A percentile compares a stretch with the other conserved stretches of the same genome.
Conservation (phyloP, 306 rosid species). For the Cicer yamashitae region DNA sequence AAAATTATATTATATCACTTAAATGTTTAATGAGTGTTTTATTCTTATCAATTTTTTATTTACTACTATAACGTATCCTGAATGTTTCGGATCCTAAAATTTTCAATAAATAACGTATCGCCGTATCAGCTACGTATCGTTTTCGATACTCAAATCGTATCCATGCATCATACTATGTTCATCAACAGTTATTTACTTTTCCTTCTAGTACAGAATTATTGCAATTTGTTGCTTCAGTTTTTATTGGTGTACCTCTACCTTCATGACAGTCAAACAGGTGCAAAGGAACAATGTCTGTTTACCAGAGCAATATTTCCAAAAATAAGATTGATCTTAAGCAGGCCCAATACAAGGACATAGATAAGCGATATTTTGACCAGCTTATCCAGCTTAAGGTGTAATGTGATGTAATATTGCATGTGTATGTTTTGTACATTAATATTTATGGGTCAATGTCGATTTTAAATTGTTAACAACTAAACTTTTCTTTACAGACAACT, state of each 20-base stretch:
- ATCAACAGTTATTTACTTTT: slow-evolving; percentile 20
- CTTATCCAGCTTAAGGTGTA: slow-evolving; percentile 94
- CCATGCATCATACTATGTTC: neutral
- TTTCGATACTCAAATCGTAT: no score
- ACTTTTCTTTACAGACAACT: slow-evolving; percentile 69
- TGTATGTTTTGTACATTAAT: slow-evolving; percentile 12
- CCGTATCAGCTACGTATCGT: no score
- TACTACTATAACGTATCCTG: no score
- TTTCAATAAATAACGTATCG: no score
- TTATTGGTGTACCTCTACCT: slow-evolving; percentile 15
- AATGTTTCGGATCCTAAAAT: no score
- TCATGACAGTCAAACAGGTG: slow-evolving; percentile 71
- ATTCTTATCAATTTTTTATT: no score
- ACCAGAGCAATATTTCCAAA: slow-evolving; percentile 75
- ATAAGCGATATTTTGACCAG: slow-evolving; percentile 87
- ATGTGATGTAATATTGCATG: slow-evolving; percentile 15
- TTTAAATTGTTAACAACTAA: slow-evolving; percentile 20
- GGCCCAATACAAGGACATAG: slow-evolving; percentile 89
- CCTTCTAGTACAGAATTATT: slow-evolving; percentile 30
- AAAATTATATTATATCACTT: no score
- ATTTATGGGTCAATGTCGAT: slow-evolving; percentile 8
- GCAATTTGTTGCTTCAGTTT: slow-evolving; percentile 33
- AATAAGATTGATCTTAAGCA: slow-evolving; percentile 85
- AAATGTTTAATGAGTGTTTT: no score
- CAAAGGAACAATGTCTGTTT: slow-evolving; percentile 80